Percentiles rank a stretch among this genome's conserved stretches.
Evolutionary conservation across 208 protist genomes (phyloP).

Genomic region (Phytomonas francai): DNA sequence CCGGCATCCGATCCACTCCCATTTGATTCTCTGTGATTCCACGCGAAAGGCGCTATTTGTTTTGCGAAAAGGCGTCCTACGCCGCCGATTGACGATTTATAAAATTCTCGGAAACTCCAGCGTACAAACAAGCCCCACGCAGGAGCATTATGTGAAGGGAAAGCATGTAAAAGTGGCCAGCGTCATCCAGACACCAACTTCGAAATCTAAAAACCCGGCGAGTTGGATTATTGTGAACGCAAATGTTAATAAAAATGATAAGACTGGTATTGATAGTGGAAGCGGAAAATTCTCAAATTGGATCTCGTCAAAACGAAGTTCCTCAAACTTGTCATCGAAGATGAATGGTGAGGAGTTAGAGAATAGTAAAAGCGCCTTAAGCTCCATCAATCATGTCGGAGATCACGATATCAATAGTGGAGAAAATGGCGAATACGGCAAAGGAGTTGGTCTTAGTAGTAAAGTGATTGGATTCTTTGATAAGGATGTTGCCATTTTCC

Average conservation of each 20-base stretch:
- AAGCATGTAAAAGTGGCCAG: conserved; percentile 31
- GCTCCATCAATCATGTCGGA: not conserved
- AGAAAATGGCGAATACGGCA: not conserved
- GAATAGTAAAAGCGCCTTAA: not conserved
- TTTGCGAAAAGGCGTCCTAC: conserved; percentile 42
- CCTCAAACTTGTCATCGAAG: not conserved
- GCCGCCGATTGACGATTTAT: conserved; percentile 35
- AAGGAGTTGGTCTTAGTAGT: not conserved
- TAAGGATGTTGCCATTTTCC: not conserved
- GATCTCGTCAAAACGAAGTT: not conserved
- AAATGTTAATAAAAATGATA: conserved; percentile 12
- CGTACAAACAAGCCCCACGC: conserved; percentile 28
- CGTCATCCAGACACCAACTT: conserved; percentile 21
- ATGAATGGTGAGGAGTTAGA: not conserved
- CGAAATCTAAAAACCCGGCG: conserved; percentile 7
- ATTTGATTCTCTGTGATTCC: conserved; percentile 48
- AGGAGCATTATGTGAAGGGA: conserved; percentile 31
- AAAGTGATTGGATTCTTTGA: not conserved
- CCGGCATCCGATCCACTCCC: conserved; percentile 46
- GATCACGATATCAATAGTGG: not conserved
- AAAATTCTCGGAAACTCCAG: conserved; percentile 27
- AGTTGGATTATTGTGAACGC: conserved; percentile 35
- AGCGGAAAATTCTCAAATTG: not conserved
- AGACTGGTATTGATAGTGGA: not conserved
- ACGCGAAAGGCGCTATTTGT: conserved; percentile 41